Base-by-base conservation (phyloP, 2,329 filamentous ascomycete species). In the Alternaria sp. region DNA sequence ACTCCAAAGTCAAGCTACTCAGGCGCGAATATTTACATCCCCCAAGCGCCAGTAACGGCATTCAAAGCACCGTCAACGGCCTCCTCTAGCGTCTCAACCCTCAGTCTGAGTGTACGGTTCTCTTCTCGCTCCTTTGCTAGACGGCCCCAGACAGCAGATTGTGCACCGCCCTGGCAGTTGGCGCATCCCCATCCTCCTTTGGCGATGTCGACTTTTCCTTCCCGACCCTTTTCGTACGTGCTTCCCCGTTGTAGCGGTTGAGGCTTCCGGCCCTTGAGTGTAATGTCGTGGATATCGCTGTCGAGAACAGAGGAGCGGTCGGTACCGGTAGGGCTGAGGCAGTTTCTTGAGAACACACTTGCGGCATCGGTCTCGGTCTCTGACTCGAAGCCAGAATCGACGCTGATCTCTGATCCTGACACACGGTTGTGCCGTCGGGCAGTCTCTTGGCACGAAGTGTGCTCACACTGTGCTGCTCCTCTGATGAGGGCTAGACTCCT, bases 361-460 rank as follows among this genome's bases (percentile, higher is more conserved):
- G 78, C 74, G 9, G 78, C 77, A 24, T 83, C 78, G 37, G 81
- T 83, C 56, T 86, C 84, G 26, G 82, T 79, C 24, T 86, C 85
- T 3, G 83, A 86, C 62, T 87, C 85, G 60, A 86, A 86, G 45
- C 85, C 85, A 5, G 85, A 86, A 67, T 87, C 85, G 51, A 82
- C 68, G n/a, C 72, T 76, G 40, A 76, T 65, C 33, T 73, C 71
- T 2, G 74, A 76, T 46, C 73, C 73, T 2, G 73, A 76, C 10
- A 71, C 55, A 42, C 62, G 79, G 67, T 62, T 78, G 69, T 58
- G 75, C 37, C 58, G 72, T 58, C 61, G 68, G 53, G 63, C 61
- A 28, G 61, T 63, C 21, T 62, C 61, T 21, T 62, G 56, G 55
- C 67, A 68, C 14, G 53, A 39, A 26, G 48, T 54, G 44, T 72